Evolutionary conservation across 306 rosid genomes (phyloP).

Genomic region (Gastrolobium villosum): DNA sequence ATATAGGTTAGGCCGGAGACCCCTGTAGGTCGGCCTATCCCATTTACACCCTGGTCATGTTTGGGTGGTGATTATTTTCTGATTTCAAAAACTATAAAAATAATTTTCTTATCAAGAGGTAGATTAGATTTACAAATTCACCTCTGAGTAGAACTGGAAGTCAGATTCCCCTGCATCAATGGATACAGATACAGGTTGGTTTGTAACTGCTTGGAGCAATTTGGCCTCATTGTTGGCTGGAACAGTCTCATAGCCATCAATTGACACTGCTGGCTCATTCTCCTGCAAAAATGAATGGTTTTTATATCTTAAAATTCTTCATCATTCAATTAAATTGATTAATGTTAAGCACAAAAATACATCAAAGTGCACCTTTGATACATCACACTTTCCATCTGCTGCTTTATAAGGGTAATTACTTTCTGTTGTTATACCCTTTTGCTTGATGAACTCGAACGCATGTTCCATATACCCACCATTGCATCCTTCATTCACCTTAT

Average conservation of each 20-base stretch:
- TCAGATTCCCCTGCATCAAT: constrained; percentile 57
- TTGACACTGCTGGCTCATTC: constrained; percentile 52
- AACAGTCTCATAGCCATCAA: constrained; percentile 62
- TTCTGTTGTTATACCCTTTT: constrained; percentile 57
- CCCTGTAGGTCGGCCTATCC: too few relatives aligned
- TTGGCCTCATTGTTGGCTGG: constrained; percentile 54
- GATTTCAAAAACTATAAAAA: background rate
- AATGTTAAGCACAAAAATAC: background rate
- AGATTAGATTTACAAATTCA: background rate
- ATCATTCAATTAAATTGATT: background rate
- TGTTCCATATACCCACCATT: constrained; percentile 64
- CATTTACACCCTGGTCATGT: too few relatives aligned
- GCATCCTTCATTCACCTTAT: constrained; percentile 55
- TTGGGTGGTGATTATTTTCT: background rate
- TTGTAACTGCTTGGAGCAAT: constrained; percentile 59
- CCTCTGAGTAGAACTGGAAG: constrained; percentile 67
- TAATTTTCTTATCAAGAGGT: background rate
- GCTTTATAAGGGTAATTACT: constrained; percentile 57
- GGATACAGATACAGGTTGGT: constrained; percentile 68
- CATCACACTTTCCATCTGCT: constrained; percentile 54
- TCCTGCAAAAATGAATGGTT: constrained; percentile 37
- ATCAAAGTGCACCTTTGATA: constrained; percentile 43
- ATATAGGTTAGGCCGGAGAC: too few relatives aligned
- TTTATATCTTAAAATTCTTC: background rate
- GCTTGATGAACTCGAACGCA: constrained; percentile 60